A percentile compares a stretch with the other conserved stretches of the same genome.
Evolutionary conservation across 2,329 filamentous ascomycete species (phyloP).

Genomic region (Alternaria incomplexa): DNA sequence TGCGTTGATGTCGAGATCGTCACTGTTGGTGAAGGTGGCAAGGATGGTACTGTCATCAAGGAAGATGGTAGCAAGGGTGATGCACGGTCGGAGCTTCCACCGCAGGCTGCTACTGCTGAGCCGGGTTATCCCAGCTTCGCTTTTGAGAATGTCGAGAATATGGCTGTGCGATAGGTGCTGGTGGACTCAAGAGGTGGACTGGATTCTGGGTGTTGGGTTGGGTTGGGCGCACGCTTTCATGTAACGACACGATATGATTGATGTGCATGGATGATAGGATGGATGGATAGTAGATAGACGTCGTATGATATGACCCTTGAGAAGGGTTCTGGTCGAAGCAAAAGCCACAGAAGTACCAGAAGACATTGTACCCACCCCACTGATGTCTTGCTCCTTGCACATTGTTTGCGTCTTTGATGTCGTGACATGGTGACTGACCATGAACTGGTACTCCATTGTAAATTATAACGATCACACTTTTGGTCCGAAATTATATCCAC

Average conservation of each 20-base stretch:
- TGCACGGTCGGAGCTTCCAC: constrained; percentile 63
- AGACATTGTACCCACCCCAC: background rate
- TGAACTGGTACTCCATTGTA: background rate
- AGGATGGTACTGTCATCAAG: constrained; percentile 64
- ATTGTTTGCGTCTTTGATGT: no score
- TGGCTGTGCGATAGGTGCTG: constrained; percentile 28
- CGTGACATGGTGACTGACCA: background rate
- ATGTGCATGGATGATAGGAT: background rate
- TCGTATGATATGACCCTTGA: background rate
- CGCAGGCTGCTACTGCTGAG: constrained; percentile 73
- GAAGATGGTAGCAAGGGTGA: constrained; percentile 63
- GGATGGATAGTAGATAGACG: background rate
- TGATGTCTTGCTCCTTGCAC: no score
- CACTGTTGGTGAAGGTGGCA: constrained; percentile 71
- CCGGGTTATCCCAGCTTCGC: constrained; percentile 82
- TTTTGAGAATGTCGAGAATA: constrained; percentile 74
- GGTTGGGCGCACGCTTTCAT: background rate
- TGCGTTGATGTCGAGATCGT: constrained; percentile 76
- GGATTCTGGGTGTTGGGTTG: background rate
- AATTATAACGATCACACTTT: background rate
- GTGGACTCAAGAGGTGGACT: background rate
- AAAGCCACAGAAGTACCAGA: background rate
- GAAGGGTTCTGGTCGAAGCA: background rate
- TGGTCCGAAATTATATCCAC: background rate
- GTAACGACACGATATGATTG: background rate